Conservation (phyloP, 1,284 basidiomycete species). For the Naganishia sp. region DNA sequence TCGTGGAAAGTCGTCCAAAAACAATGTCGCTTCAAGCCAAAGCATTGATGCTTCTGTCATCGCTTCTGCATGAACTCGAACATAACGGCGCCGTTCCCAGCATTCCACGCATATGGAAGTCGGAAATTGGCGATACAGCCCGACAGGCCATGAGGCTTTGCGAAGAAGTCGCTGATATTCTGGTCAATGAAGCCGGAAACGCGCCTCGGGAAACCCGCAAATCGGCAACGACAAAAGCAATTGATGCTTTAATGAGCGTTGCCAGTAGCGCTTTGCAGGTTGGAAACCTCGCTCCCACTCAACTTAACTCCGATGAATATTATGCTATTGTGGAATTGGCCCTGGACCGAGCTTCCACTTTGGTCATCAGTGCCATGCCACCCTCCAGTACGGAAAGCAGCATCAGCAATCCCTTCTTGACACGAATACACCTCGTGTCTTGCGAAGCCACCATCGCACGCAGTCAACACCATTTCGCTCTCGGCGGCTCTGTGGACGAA, state of each 20-base stretch:
- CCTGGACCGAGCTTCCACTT: conserved; percentile 51
- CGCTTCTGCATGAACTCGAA: conserved; percentile 39
- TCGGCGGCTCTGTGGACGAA: conserved; percentile 46
- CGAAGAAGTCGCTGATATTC: conserved; percentile 50
- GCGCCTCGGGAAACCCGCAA: conserved; percentile 36
- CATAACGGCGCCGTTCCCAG: conserved; percentile 39
- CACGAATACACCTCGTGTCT: conserved; percentile 48
- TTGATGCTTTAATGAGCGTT: conserved; percentile 48
- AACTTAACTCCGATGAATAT: conserved; percentile 43
- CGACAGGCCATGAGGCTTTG: conserved; percentile 43
- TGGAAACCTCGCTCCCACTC: conserved; percentile 40
- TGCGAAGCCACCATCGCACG: conserved; percentile 44
- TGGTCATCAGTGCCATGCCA: conserved; percentile 46
- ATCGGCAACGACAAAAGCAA: conserved; percentile 41
- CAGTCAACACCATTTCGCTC: conserved; percentile 45
- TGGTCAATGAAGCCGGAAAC: conserved; percentile 45
- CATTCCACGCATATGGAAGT: conserved; percentile 40
- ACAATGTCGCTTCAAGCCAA: conserved; percentile 40
- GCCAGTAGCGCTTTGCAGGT: conserved; percentile 42
- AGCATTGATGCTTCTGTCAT: conserved; percentile 39
- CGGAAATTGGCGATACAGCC: conserved; percentile 43
- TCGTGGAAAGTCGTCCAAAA: conserved; percentile 34
- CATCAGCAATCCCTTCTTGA: conserved; percentile 42
- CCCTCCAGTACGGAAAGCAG: conserved; percentile 38
- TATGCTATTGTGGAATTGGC: conserved; percentile 50